Evolutionary conservation across 202 grass and related monocot genomes (phyloP).

Genomic region (Setaria viridis): DNA sequence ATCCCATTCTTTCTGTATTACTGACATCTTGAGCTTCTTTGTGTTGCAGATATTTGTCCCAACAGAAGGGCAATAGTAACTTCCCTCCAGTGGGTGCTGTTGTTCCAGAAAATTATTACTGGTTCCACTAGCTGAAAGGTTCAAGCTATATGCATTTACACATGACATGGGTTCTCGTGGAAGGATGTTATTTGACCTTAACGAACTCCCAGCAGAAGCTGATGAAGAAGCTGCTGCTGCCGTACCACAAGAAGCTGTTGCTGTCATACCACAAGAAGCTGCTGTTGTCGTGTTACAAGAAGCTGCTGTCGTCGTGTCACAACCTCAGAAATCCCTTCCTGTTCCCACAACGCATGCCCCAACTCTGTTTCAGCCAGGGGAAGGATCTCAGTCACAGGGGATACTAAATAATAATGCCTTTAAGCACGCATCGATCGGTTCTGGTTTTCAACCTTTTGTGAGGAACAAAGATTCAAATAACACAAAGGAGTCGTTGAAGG

Average conservation of each 20-base stretch:
- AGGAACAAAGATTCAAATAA: constrained; percentile 63
- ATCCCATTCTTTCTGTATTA: constrained; percentile 40
- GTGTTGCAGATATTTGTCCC: constrained; percentile 56
- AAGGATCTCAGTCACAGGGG: constrained; percentile 57
- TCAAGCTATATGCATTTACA: constrained; percentile 96
- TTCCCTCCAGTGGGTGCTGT: constrained; percentile 36
- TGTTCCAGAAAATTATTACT: constrained; percentile 23
- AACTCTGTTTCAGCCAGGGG: constrained; percentile 55
- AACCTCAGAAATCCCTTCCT: constrained; percentile 78
- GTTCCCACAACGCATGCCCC: constrained; percentile 44
- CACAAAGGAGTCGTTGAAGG: constrained; percentile 26
- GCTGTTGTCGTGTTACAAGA: constrained; percentile 30
- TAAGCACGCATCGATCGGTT: constrained; percentile 72
- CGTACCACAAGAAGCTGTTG: background rate
- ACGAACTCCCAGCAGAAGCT: constrained; percentile 87
- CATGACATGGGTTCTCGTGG: constrained; percentile 95
- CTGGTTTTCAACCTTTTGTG: constrained; percentile 90
- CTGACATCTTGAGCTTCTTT: constrained; percentile 36
- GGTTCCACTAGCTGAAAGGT: constrained; percentile 40
- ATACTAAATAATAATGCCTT: constrained; percentile 92
- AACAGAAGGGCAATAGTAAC: constrained; percentile 29
- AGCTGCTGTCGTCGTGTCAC: constrained; percentile 56
- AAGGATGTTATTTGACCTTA: constrained; percentile 98
- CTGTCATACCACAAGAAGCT: constrained; percentile 31
- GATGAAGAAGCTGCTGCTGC: constrained; percentile 39